Percentiles rank a stretch among this genome's conserved stretches.
Conservation (phyloP, 805 yeast species). For the Saccharomycopsis vini region DNA sequence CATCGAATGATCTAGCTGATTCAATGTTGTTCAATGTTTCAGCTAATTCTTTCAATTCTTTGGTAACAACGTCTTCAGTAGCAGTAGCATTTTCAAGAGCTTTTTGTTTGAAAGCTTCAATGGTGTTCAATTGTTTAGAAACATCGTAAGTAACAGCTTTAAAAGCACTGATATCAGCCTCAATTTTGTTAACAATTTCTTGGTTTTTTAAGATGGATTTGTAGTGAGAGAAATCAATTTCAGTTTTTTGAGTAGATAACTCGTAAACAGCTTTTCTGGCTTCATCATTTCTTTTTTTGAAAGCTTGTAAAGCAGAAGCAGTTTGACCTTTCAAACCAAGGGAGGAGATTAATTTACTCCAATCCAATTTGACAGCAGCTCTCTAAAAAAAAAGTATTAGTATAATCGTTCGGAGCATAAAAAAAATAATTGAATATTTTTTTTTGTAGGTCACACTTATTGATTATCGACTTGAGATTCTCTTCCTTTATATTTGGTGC, state of each 20-base stretch:
- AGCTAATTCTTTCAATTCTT: slow-evolving; percentile 78
- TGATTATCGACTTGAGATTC: too few species aligned
- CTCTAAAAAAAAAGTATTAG: slow-evolving; percentile 25
- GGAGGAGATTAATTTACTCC: slow-evolving; percentile 84
- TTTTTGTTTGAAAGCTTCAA: slow-evolving; percentile 88
- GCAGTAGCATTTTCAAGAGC: slow-evolving; percentile 92
- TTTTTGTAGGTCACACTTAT: too few species aligned
- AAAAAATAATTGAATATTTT: too few species aligned
- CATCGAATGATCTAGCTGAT: slow-evolving; percentile 94
- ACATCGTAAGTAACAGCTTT: slow-evolving; percentile 81
- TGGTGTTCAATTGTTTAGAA: slow-evolving; percentile 81
- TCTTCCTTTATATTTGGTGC: too few species aligned
- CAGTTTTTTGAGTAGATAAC: slow-evolving; percentile 62
- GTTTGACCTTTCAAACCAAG: slow-evolving; percentile 91
- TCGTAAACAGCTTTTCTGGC: slow-evolving; percentile 77
- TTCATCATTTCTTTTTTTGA: slow-evolving; percentile 98
- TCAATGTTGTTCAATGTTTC: slow-evolving; percentile 89
- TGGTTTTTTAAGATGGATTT: slow-evolving; percentile 73
- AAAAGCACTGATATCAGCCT: slow-evolving; percentile 65
- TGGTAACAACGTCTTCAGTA: slow-evolving; percentile 81
- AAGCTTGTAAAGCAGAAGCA: slow-evolving; percentile 76
- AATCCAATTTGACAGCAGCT: slow-evolving; percentile 83
- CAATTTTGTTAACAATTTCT: slow-evolving; percentile 70
- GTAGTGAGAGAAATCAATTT: slow-evolving; percentile 77
- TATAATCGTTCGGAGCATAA: too few species aligned